Conservation (phyloP, 1,284 basidiomycete species). For the Volvariella volvacea region DNA sequence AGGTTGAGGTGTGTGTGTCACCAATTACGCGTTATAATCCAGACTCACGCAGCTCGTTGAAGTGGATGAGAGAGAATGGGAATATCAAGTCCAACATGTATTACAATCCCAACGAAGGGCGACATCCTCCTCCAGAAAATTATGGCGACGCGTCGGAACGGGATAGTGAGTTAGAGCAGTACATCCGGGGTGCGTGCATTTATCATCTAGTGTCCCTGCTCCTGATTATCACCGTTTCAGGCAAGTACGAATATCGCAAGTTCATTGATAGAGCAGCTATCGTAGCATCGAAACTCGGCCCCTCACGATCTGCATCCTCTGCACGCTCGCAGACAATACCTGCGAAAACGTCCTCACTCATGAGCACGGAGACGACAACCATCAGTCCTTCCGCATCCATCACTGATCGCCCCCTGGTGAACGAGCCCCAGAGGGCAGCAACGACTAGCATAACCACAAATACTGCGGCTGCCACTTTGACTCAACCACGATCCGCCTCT, state of each 20-base stretch:
- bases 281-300: constrained; percentile 39
- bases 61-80: constrained; percentile 68
- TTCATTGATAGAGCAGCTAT: constrained; percentile 46
- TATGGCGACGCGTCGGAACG: constrained; percentile 65
- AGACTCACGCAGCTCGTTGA: constrained; percentile 12
- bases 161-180: constrained; percentile 80
- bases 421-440: constrained; percentile 11
- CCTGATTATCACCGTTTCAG: constrained; percentile 27
- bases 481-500: constrained; percentile 21
- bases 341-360: background rate
- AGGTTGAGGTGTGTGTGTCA: constrained; percentile 61
- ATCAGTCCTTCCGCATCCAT: constrained; percentile 4
- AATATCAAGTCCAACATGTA: constrained; percentile 70
- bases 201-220: background rate
- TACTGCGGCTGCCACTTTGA: constrained; percentile 2
- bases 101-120: constrained; percentile 72
- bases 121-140: constrained; percentile 74
- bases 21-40: background rate
- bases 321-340: background rate
- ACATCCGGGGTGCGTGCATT: constrained; percentile 59
- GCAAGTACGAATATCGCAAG: constrained; percentile 69
- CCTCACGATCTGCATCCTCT: constrained; percentile 35
- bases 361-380: constrained; percentile 5
- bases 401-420: constrained; percentile 9
- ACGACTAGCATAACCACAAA: constrained; percentile 8